Evolutionary conservation across 768 basidiomycete species (phyloP).

Genomic region (Sporobolomyces pararoseus): DNA sequence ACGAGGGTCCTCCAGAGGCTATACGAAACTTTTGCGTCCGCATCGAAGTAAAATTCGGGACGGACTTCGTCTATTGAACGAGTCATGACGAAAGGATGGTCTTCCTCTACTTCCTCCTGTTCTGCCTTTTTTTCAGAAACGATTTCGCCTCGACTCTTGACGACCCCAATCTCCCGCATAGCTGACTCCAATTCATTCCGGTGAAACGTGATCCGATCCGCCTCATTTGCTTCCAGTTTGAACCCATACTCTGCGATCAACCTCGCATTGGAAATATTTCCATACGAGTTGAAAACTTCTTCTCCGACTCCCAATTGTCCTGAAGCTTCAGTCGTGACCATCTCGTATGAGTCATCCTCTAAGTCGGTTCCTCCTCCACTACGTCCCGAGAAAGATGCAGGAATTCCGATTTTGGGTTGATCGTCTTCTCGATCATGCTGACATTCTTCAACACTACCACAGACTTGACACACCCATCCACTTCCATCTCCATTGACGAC

Average conservation of each 20-base stretch:
- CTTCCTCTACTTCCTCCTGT: not conserved
- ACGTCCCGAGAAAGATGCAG: too few species aligned
- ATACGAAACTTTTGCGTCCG: conserved; percentile 33
- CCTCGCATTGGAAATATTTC: conserved; percentile 61
- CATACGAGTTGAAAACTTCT: conserved; percentile 74
- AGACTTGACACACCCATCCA: conserved; percentile 66
- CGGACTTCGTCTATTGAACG: not conserved
- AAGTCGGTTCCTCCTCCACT: not conserved
- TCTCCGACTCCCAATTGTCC: conserved; percentile 54
- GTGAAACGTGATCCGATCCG: conserved; percentile 51
- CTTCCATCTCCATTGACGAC: conserved; percentile 49
- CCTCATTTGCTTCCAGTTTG: conserved; percentile 66
- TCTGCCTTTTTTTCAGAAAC: not conserved
- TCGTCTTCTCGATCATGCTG: conserved; percentile 57
- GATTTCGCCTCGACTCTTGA: not conserved
- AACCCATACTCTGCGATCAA: conserved; percentile 71
- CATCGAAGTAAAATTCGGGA: conserved; percentile 28
- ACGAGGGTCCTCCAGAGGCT: conserved; percentile 16
- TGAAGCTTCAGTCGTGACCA: conserved; percentile 59
- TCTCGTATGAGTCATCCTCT: conserved; percentile 54
- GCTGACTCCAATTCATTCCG: not conserved
- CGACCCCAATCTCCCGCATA: not conserved
- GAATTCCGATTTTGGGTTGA: too few species aligned
- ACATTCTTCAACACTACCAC: conserved; percentile 67
- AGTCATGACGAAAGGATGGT: conserved; percentile 15